Evolutionary conservation across 768 basidiomycete genomes (phyloP), one percentile per base, ranked within the genome.

Genomic region (Clavaria fumosa): DNA sequence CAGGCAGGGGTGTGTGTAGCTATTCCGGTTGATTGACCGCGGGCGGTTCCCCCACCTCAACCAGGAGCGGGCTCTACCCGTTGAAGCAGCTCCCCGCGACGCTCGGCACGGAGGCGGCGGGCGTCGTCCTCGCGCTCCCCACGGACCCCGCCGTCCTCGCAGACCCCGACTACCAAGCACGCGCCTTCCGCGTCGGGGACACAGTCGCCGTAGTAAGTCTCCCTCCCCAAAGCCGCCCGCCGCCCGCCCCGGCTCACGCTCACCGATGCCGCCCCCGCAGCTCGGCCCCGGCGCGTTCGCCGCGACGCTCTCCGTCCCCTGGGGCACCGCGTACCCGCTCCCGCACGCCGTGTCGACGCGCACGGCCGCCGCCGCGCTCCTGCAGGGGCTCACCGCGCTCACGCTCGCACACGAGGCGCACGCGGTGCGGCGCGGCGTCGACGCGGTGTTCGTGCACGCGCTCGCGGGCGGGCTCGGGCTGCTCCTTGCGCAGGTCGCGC

Each of bases 401-500:
- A 70, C 72, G 1, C 80, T 89, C 49, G 66, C 82, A 45, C 77
- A 76, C 34, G 93, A 99, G 53, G 75, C 88, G 5, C 84, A 96
- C 55, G 58, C 75, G 31, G 81, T 91, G 40, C 69, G 89, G 54
- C 70, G 69, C 47, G 80, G 72, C 1, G n/a, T n/a, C n/a, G 88
- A 93, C 49, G 69, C 62, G 33, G 74, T 91, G 39, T 67, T 93
- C 34, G 69, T 96, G 2, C 85, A 95, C 52, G 91, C 93, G 22
- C 70, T 93, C 23, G 90, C 93, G 0, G 93, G 93, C 22, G 90
- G 91, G 7, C 66, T 95, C 7, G 93, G 75, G 2, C 61, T 79
- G 19, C 51, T 79, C 21, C 65, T 77, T 38, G 63, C 70, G 6
- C 79, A 93, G 59, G 52, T 83, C 22, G 73, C 75, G 26, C 77